Evolutionary conservation across 2,329 filamentous ascomycete genomes (phyloP).

Genomic region (Ascomycota sp.): DNA sequence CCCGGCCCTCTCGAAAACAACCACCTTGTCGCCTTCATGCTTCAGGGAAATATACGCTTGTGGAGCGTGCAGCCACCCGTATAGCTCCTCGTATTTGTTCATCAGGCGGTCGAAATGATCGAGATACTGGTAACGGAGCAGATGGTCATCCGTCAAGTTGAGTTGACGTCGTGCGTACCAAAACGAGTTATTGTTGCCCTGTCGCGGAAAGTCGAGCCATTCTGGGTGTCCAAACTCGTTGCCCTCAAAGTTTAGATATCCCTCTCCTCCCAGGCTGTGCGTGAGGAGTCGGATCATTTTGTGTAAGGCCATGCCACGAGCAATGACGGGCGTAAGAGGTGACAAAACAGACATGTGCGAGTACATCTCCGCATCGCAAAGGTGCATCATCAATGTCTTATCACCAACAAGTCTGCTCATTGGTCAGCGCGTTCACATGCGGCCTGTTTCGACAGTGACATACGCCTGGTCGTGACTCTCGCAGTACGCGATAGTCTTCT

Average conservation of each 20-base stretch:
- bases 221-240: constrained; percentile 98
- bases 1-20: constrained; percentile 84
- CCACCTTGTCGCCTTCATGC: constrained; percentile 78
- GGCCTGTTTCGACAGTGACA: constrained; percentile 14
- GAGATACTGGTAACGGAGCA: constrained; percentile 74
- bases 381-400: constrained; percentile 93
- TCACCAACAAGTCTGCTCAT: constrained; percentile 62
- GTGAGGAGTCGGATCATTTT: constrained; percentile 95
- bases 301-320: constrained; percentile 77
- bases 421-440: constrained; percentile 1
- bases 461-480: constrained; percentile 96
- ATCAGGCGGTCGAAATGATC: constrained; percentile 86
- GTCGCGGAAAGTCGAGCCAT: constrained; percentile 94
- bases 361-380: constrained; percentile 92
- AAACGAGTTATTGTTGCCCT: constrained; percentile 79
- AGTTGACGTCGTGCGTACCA: constrained; percentile 86
- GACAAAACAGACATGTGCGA: constrained; percentile 84
- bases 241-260: constrained; percentile 94
- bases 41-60: constrained; percentile 90
- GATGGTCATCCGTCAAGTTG: constrained; percentile 66
- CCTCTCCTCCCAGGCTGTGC: constrained; percentile 77
- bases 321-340: constrained; percentile 68
- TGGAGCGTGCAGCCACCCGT: constrained; percentile 66
- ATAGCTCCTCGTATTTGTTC: constrained; percentile 70
- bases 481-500: constrained; percentile 95